phyloP scores from a whole-genome alignment of 139 green algal genomes.

The Nannochloris sp. region DNA sequence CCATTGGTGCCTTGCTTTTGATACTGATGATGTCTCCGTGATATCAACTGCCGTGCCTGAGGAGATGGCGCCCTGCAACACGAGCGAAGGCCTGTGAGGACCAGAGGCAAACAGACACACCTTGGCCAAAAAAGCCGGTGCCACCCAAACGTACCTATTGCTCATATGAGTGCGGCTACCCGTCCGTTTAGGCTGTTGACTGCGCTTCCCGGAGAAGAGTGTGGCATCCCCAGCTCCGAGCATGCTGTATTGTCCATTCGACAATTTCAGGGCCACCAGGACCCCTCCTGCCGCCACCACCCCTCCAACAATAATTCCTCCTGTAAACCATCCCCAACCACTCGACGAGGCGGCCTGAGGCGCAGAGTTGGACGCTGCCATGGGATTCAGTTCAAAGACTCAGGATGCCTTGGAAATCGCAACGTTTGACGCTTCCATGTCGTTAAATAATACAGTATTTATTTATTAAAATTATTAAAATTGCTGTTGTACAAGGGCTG shows the following conservation, averaged over 20 bases:
- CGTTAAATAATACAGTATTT: no score
- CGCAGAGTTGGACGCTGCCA: neutral
- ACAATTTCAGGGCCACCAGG: slow-evolving; percentile 27
- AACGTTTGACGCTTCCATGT: no score
- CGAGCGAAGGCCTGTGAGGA: neutral
- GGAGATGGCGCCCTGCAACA: slow-evolving; percentile 9
- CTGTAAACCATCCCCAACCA: slow-evolving; percentile 17
- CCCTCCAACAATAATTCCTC: slow-evolving; percentile 33
- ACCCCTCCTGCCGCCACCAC: slow-evolving; percentile 34
- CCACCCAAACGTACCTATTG: no score
- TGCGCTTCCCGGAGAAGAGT: slow-evolving; percentile 4
- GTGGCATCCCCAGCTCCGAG: neutral
- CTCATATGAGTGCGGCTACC: no score
- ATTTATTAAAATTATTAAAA: no score
- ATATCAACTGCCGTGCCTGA: slow-evolving; percentile 9
- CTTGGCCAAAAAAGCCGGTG: no score
- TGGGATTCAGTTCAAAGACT: neutral
- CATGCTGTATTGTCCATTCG: neutral
- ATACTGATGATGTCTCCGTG: slow-evolving; percentile 11
- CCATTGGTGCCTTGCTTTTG: neutral
- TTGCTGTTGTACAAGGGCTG: no score
- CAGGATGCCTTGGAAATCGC: no score
- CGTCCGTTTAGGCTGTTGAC: no score
- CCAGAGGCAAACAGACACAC: neutral
- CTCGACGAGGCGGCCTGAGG: neutral